phyloP scores from a whole-genome alignment of 2,329 filamentous ascomycete genomes.

The Dothideomycetes sp. region DNA sequence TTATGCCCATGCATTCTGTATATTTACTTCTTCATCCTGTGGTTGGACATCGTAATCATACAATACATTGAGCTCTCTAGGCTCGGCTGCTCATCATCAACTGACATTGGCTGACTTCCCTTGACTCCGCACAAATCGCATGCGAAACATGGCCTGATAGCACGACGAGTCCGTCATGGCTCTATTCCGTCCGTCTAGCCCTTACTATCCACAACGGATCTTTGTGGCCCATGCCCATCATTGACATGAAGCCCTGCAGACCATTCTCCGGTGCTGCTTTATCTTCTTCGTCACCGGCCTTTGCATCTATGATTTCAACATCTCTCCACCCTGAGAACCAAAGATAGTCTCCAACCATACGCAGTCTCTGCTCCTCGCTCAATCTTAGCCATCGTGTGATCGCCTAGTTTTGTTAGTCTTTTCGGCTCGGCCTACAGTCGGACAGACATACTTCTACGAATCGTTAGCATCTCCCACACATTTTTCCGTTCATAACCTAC shows the following conservation, averaged over 20 bases:
- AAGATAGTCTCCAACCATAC: slow-evolving; percentile 42
- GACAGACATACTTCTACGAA: not conserved
- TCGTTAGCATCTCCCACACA: not conserved
- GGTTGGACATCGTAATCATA: too few relatives aligned
- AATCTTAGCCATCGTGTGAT: slow-evolving; percentile 37
- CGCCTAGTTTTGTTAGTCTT: too few relatives aligned
- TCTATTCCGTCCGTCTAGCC: slow-evolving; percentile 13
- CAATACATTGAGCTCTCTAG: too few relatives aligned
- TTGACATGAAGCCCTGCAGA: slow-evolving; percentile 19
- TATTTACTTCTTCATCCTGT: too few relatives aligned
- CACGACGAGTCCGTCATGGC: too few relatives aligned
- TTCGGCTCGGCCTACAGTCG: too few relatives aligned
- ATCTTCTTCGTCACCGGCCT: slow-evolving; percentile 12
- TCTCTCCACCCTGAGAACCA: slow-evolving; percentile 39
- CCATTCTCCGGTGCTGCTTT: slow-evolving; percentile 10
- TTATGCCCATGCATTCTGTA: too few relatives aligned
- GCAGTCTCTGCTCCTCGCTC: slow-evolving; percentile 32
- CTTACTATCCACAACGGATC: slow-evolving; percentile 37
- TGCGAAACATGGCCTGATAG: too few relatives aligned
- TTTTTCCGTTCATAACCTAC: not conserved
- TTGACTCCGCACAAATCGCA: too few relatives aligned
- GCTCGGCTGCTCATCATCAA: too few relatives aligned
- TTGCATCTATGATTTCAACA: slow-evolving; percentile 43
- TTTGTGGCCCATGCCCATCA: slow-evolving; percentile 21
- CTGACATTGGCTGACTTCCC: too few relatives aligned